Evolutionary conservation across 2,329 filamentous ascomycete genomes (phyloP), one percentile per base, ranked within the genome.

Genomic region (Fusarium tanahbumbuense): DNA sequence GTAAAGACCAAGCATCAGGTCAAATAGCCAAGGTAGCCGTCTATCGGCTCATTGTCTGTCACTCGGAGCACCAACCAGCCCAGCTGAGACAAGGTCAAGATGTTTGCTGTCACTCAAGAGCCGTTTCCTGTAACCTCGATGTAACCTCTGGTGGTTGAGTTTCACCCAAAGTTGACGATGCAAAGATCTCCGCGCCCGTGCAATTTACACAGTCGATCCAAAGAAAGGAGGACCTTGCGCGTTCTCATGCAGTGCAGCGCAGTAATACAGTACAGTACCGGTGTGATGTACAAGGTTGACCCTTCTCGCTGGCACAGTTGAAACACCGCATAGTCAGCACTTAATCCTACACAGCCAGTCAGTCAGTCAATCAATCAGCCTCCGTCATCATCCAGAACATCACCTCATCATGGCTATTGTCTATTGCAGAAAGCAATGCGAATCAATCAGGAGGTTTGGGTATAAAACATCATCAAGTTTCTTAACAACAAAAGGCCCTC

Each of bases 81-180:
- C 34, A 66, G 57, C 56, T 65, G 58, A 68, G 67, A 73, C 67
- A 72, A 44, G 47, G 56, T 70, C 34, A 28, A 68, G 56, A 40
- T 72, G 70, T 74, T 74, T 74, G 72, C 46, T 53, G 72, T 74
- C 56, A 59, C 54, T 61, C 72, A 74, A 70, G 73, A 50, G 58
- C 68, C 72, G 72, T 73, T 74, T 74, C 46, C 53, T 55, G 61
- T 71, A 61, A 63, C 66, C 52, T 62, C 27, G 25, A 67, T 67
- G 58, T 65, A 60, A 68, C 68, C 41, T 60, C 23, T 45, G 34
- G 56, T 56, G 48, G 66, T 50, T 72, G 55, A 32, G 54, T 70
- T 67, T 54, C 64, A 64, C 49, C 25, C 41, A 62, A 46, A 27
- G n/a, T 37, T 57, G 54, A 54, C 40, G 34, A 54, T 48, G 55